Evolutionary conservation across 371 early-diverging fungal species (phyloP), one percentile per base, ranked within the genome.

Genomic region (Parasitella parasitica): DNA sequence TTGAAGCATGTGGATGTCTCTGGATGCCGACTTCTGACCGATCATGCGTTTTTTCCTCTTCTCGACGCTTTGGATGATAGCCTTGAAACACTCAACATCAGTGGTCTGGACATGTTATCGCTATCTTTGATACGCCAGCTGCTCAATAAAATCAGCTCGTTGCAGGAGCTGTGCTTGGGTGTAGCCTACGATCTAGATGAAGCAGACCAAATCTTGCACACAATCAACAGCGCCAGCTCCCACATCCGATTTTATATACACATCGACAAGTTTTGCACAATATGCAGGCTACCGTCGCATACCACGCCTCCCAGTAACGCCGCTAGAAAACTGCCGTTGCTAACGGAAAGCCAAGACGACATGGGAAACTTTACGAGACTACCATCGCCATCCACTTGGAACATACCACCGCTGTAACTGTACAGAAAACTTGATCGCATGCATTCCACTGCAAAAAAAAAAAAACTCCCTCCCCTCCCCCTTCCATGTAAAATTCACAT

Each of bases 41-140:
- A 67, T 67, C 63, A 71, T 35, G 71, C 71, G 15, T 71, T 71
- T 34, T 46, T 37, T 27, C 61, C 67, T 30, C 43, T 64, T 30
- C 27, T 60, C 6, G 49, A 67, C 24, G 43, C 48, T 39, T 13
- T 50, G 20, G 54, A 64, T 26, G 41, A 64, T 49, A 38, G 55
- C 32, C 48, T 70, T 49, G 67, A 70, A 63, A 70, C 64, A 6
- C 57, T 70, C n/a, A 63, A 70, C 52, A 27, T 70, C 32, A 70
- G 67, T 34, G 63, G 63, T 16, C 32, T 70, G 3, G 67, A 70
- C 26, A 35, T 59, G 3, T 18, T 66, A 20, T 54, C 66, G 3
- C 41, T 67, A 8, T 38, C 54, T 16, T 50, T 52, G 13, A 63
- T 70, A 5, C 63, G 60, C 7, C 57, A 55, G 18, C 26, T 70